phyloP scores from a whole-genome alignment of 1,139 yeast genomes.

The Yamadazyma jaroonii region DNA sequence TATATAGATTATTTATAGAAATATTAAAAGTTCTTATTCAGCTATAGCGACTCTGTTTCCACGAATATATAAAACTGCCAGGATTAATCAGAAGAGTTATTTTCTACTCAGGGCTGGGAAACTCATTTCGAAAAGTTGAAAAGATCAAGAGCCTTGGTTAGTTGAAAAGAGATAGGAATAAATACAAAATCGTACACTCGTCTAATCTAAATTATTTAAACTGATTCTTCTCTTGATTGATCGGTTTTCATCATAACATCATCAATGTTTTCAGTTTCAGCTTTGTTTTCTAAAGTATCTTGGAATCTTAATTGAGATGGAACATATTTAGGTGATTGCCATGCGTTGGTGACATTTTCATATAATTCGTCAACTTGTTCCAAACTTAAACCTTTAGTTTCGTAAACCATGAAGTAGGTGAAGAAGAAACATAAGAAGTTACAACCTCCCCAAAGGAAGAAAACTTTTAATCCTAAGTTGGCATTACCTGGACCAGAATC shows the following conservation, averaged over 20 bases:
- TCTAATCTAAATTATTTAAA: too few relatives aligned
- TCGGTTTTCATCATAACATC: not conserved
- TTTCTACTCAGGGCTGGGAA: too few relatives aligned
- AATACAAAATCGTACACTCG: not conserved
- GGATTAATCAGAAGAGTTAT: too few relatives aligned
- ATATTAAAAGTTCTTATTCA: too few relatives aligned
- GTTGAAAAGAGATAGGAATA: too few relatives aligned
- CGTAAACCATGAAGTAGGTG: constrained; percentile 30
- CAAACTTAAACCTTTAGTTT: constrained; percentile 24
- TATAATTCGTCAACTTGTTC: constrained; percentile 39
- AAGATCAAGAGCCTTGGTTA: too few relatives aligned
- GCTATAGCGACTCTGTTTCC: too few relatives aligned
- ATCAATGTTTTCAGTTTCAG: constrained; percentile 4
- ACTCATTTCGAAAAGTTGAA: too few relatives aligned
- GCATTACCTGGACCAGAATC: constrained; percentile 60
- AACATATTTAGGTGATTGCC: constrained; percentile 28
- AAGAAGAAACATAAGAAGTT: constrained; percentile 41
- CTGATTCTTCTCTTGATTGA: constrained; percentile 1
- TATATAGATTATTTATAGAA: not conserved
- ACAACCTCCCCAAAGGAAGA: constrained; percentile 66
- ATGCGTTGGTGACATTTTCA: constrained; percentile 30
- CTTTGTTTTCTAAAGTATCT: constrained; percentile 6
- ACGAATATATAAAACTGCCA: too few relatives aligned
- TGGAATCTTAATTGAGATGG: constrained; percentile 33
- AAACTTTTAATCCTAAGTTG: constrained; percentile 62